These are phyloP conservation scores for Phytopythium aichiense DNA, from an alignment of 352 stramenopile species.

Conservation along the genomic window DNA sequence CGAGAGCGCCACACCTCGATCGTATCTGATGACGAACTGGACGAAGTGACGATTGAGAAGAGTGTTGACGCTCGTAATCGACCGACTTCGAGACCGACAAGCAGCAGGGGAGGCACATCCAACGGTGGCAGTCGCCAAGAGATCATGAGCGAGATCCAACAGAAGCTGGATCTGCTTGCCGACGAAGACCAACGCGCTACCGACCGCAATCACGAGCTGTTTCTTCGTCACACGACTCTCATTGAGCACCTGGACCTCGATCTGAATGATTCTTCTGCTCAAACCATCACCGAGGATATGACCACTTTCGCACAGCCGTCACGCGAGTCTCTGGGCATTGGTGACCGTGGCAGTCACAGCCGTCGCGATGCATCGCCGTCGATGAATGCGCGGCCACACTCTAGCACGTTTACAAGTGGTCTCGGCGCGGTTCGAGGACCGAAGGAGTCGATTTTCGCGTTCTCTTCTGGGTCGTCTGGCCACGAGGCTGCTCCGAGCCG, in stretches of 20 bases:
- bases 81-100: neutral
- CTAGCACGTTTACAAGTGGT: neutral
- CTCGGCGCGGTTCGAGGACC: neutral
- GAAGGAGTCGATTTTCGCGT: neutral
- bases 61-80: neutral
- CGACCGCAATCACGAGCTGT: conserved; percentile 29
- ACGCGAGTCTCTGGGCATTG: neutral
- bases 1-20: no score
- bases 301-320: neutral
- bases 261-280: neutral
- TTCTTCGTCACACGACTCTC: conserved; percentile 38
- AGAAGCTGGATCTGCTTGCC: conserved; percentile 37
- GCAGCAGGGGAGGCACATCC: neutral
- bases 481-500: neutral
- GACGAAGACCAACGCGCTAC: conserved; percentile 30
- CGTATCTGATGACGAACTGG: neutral
- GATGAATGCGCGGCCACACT: neutral
- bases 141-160: conserved; percentile 46
- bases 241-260: neutral
- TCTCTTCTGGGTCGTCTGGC: neutral
- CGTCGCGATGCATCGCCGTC: neutral
- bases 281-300: neutral
- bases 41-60: no score
- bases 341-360: neutral
- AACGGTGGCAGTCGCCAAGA: conserved; percentile 9